A percentile compares a stretch with the other conserved stretches of the same genome.
phyloP scores from a whole-genome alignment of 768 basidiomycete species.

The Tylopilus sp. region DNA sequence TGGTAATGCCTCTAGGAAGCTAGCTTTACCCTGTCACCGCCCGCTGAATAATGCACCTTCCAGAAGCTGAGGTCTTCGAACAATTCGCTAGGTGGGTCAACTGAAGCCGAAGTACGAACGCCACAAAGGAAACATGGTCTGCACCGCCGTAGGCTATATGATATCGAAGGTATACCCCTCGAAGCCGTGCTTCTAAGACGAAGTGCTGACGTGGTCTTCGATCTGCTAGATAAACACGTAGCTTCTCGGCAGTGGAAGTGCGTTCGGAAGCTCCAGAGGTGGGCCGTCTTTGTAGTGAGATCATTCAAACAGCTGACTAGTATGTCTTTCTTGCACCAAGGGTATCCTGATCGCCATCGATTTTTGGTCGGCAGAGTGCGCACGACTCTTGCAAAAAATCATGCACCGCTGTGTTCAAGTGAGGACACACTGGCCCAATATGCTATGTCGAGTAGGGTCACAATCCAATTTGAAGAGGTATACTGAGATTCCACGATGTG shows the following conservation, averaged over 20 bases:
- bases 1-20: no score
- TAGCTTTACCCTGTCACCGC: no score
- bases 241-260: no score
- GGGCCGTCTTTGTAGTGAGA: conserved; percentile 44
- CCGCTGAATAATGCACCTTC: conserved; percentile 52
- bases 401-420: no score
- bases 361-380: no score
- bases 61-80: conserved; percentile 54
- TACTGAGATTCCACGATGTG: no score
- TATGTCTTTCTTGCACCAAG: conserved; percentile 51
- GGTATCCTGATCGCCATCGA: conserved; percentile 63
- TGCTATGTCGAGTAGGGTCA: no score
- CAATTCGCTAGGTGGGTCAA: conserved; percentile 62
- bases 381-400: no score
- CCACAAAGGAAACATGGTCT: conserved; percentile 59
- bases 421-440: no score
- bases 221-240: background rate
- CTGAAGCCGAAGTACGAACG: conserved; percentile 55
- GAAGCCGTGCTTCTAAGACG: conserved; percentile 52
- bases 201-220: conserved; percentile 22
- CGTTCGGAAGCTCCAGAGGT: conserved; percentile 53
- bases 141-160: conserved; percentile 55
- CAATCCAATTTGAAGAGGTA: no score
- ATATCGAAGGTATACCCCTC: conserved; percentile 59
- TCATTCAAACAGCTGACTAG: conserved; percentile 38